Evolutionary conservation across 805 yeast species (phyloP).

Genomic region (Scheffersomyces stipitis): DNA sequence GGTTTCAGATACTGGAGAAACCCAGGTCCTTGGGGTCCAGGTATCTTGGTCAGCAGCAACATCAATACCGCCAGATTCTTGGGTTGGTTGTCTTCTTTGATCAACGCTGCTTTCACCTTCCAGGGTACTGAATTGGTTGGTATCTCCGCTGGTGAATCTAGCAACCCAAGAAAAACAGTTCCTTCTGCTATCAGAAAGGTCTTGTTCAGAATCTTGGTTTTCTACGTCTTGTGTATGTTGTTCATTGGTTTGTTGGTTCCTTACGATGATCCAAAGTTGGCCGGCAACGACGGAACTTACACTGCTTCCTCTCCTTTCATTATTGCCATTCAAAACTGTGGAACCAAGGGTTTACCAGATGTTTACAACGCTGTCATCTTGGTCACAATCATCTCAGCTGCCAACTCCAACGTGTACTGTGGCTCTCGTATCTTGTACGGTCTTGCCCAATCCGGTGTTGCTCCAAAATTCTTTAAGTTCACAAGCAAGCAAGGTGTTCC

Average conservation of each 20-base stretch:
- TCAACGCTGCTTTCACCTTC: slow-evolving; percentile 76
- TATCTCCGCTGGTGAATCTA: slow-evolving; percentile 72
- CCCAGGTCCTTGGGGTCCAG: slow-evolving; percentile 77
- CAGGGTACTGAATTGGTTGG: slow-evolving; percentile 81
- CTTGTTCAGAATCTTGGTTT: slow-evolving; percentile 60
- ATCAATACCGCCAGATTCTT: slow-evolving; percentile 56
- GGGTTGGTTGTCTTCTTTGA: slow-evolving; percentile 68
- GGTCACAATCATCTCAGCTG: slow-evolving; percentile 71
- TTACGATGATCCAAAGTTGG: slow-evolving; percentile 56
- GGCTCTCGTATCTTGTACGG: slow-evolving; percentile 69
- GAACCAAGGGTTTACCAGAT: slow-evolving; percentile 64
- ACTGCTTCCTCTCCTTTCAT: slow-evolving; percentile 67
- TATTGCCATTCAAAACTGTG: slow-evolving; percentile 67
- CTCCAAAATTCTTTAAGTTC: slow-evolving; percentile 51
- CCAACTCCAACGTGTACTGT: slow-evolving; percentile 71
- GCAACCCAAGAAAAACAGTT: slow-evolving; percentile 66
- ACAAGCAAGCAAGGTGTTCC: slow-evolving; percentile 66
- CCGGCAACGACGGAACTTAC: slow-evolving; percentile 29
- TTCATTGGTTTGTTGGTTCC: slow-evolving; percentile 74
- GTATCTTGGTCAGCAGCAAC: slow-evolving; percentile 54
- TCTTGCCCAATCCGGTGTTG: slow-evolving; percentile 58
- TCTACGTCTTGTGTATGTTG: slow-evolving; percentile 63
- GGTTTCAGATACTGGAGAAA: slow-evolving; percentile 82
- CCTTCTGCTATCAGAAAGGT: slow-evolving; percentile 74
- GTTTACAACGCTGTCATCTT: slow-evolving; percentile 73